Evolutionary conservation across 208 protist genomes (phyloP).

Genomic region (Plasmodiophora brassicae): DNA sequence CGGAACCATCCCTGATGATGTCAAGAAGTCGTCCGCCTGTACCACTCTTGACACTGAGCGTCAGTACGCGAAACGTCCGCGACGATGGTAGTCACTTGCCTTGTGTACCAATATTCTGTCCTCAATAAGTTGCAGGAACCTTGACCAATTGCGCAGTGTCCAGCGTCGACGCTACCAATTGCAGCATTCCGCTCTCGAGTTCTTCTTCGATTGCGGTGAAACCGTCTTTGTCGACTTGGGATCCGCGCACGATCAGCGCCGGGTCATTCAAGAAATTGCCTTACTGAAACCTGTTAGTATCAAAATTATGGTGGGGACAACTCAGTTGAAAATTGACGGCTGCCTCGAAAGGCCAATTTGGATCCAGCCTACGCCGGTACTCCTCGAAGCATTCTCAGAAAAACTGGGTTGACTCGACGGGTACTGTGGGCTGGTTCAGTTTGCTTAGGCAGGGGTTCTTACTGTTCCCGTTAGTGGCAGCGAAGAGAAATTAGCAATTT

Average conservation of each 20-base stretch:
- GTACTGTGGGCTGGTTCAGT: neutral
- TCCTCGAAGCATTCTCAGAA: neutral
- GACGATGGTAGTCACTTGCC: neutral
- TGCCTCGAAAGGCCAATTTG: neutral
- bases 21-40: neutral
- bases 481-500: conserved; percentile 44
- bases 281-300: conserved; percentile 23
- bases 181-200: conserved; percentile 41
- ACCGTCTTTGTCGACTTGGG: conserved; percentile 21
- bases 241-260: neutral
- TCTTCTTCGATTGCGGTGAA: conserved; percentile 37
- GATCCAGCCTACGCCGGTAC: neutral
- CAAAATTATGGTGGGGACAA: neutral
- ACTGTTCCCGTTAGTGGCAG: conserved; percentile 13
- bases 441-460: neutral
- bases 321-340: neutral
- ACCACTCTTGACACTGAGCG: neutral
- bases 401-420: neutral
- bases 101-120: neutral
- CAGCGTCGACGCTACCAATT: conserved; percentile 27
- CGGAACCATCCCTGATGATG: neutral
- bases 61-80: neutral
- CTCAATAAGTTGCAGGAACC: neutral
- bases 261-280: conserved; percentile 6
- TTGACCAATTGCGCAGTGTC: neutral